These are phyloP conservation scores for Metarhizium album DNA, from an alignment of 2,329 filamentous ascomycete genomes.

Conservation along the genomic window DNA sequence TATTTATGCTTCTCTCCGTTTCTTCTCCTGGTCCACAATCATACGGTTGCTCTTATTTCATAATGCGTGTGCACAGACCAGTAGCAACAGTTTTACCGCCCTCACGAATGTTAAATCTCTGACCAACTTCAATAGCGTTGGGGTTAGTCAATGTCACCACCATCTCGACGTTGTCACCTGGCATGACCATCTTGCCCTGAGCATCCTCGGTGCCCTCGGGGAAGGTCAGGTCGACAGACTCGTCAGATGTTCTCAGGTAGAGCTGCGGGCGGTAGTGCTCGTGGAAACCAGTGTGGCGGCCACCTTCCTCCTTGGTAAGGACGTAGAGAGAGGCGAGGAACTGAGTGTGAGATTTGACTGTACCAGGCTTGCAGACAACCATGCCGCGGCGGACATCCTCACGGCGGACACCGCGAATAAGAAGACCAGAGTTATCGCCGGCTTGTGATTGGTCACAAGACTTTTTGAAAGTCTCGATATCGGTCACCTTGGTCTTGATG, in stretches of 20 bases:
- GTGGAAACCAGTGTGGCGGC: conserved; percentile 89
- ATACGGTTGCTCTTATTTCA: conserved; percentile 32
- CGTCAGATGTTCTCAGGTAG: conserved; percentile 86
- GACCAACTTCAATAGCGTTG: conserved; percentile 78
- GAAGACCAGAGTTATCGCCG: conserved; percentile 95
- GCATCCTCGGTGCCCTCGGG: conserved; percentile 70
- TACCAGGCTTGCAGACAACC: conserved; percentile 78
- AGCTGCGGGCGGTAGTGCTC: conserved; percentile 96
- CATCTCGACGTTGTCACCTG: conserved; percentile 99
- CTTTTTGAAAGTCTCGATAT: conserved; percentile 99
- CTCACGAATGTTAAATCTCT: conserved; percentile 97
- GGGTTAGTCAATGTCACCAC: conserved; percentile 75
- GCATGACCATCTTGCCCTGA: conserved; percentile 78
- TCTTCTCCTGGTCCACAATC: background rate
- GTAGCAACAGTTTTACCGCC: conserved; percentile 84
- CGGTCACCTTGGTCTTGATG: conserved; percentile 98
- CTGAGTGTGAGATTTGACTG: conserved; percentile 76
- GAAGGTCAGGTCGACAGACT: conserved; percentile 70
- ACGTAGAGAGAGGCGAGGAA: conserved; percentile 97
- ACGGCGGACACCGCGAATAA: conserved; percentile 90
- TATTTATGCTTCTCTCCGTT: background rate
- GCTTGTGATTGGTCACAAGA: conserved; percentile 93
- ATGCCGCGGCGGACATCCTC: conserved; percentile 93
- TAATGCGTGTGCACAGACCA: conserved; percentile 67
- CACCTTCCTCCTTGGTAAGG: conserved; percentile 94